Base-by-base conservation (phyloP, 139 green algal genomes). In the Chlorella sp. region DNA sequence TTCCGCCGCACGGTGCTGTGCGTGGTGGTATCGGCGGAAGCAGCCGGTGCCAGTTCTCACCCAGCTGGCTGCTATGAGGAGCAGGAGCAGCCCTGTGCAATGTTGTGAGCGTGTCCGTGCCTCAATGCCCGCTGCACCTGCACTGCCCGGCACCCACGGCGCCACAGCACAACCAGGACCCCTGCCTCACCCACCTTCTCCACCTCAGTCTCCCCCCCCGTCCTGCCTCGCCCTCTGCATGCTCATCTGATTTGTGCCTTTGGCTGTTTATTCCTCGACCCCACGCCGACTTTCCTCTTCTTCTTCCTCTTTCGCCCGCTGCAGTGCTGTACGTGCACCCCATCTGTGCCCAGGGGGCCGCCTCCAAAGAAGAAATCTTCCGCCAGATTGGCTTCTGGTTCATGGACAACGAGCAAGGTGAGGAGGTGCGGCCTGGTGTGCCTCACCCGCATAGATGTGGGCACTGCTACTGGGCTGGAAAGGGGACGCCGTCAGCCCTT, bases 261-360 rank as follows among this genome's bases (percentile, higher is more conserved):
- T n/a, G n/a, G n/a, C n/a, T n/a, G n/a, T n/a, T n/a, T n/a, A n/a
- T n/a, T n/a, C n/a, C n/a, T n/a, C n/a, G n/a, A n/a, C n/a, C n/a
- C 68, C 19, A 76, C 21, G 68, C 68, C 68, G 19, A 16, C 19
- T 76, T 76, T 22, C 24, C 68, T 76, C 68, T 7, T 32, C 7
- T 22, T 68, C 60, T 26, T 18, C 68, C 22, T 22, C 68, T 76
- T n/a, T n/a, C n/a, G n/a, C 80, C 81, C 14, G 1, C 80, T 86
- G 83, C 83, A 87, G 83, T 40, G 9, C 64, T 87, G 83, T 87
- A 77, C 37, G 11, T 87, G 61, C 83, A 87, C 83, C 83, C 83
- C 64, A 87, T 87, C 15, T 87, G 83, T 24, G 61, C 37, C 12
- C 9, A 40, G 22, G 83, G 83, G 5, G 68, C 83, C 0, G 26